Base-by-base conservation (phyloP, 768 basidiomycete species). In the Coprinellus aureogranulatus region DNA sequence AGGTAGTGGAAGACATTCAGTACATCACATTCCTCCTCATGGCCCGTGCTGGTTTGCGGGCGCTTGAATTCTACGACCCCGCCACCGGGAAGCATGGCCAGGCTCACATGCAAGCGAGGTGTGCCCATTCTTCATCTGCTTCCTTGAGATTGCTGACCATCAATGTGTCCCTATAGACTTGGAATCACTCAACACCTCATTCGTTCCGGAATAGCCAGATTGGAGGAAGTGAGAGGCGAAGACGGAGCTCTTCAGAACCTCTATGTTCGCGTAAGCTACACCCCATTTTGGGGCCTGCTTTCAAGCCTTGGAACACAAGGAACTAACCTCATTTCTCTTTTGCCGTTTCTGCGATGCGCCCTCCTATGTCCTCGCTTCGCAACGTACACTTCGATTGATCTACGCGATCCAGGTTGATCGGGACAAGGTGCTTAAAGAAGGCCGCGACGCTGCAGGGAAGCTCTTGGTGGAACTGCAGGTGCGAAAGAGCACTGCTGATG, bases 91-190 rank as follows among this genome's bases (percentile, higher is more conserved):
- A 92, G 69, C 92, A 94, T 64, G 90, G 92, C 18, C 90, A 94
- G 67, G 91, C 90, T 16, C 90, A 92, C 66, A 94, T 92, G 92
- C 89, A 93, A 71, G 91, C 90, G 45, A 84, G 90, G 89, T 90
- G 69, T 47, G 81, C 31, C 8, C 31, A 60, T 22, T 52, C 57
- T 6, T 46, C 37, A 50, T 50, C 27, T 55, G 27, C 46, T 30
- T 56, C 34, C 61, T 51, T 10, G n/a, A n/a, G n/a, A n/a, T n/a
- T n/a, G n/a, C n/a, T n/a, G n/a, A n/a, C n/a, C n/a, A n/a, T n/a
- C n/a, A n/a, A n/a, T n/a, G n/a, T n/a, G n/a, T n/a, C n/a, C n/a
- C 44, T 46, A 25, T 55, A 91, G 91, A 25, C 76, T 92, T 59
- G 91, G 92, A 28, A 93, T 95, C 69, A 88, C 88, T 11, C 86